A percentile compares a stretch with the other conserved stretches of the same genome.
Conservation (phyloP, 805 yeast genomes). For the Sporopachydermia quercuum region DNA sequence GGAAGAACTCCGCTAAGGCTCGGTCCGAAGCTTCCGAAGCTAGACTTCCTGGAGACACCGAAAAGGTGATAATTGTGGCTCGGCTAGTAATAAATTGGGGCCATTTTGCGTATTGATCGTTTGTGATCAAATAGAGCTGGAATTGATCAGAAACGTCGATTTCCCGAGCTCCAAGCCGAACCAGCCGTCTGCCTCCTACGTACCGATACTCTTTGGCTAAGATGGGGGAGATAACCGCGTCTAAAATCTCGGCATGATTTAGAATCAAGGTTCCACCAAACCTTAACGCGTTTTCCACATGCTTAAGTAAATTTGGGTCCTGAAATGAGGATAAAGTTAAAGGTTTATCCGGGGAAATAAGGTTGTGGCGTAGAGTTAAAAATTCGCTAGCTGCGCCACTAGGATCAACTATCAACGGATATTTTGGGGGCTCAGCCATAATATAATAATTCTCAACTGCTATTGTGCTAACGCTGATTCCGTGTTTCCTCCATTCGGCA, state of each 20-base stretch:
- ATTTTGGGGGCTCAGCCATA: slow-evolving; percentile 23
- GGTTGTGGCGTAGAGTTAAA: slow-evolving; percentile 19
- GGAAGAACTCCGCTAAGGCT: slow-evolving; percentile 38
- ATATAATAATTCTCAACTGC: slow-evolving; percentile 51
- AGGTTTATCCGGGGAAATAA: slow-evolving; percentile 18
- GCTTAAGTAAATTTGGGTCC: slow-evolving; percentile 39
- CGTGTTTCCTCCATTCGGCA: slow-evolving; percentile 35
- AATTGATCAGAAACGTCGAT: slow-evolving; percentile 58
- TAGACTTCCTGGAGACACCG: slow-evolving; percentile 53
- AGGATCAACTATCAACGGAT: slow-evolving; percentile 66
- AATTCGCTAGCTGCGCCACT: slow-evolving; percentile 29
- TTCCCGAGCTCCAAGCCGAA: slow-evolving; percentile 44
- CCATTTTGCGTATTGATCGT: slow-evolving; percentile 32
- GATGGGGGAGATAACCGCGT: slow-evolving; percentile 56
- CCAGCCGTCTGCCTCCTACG: slow-evolving; percentile 55
- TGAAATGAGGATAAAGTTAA: slow-evolving; percentile 6
- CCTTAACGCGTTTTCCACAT: slow-evolving; percentile 63
- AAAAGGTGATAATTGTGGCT: slow-evolving; percentile 51
- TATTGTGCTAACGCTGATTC: slow-evolving; percentile 43
- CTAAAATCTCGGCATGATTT: slow-evolving; percentile 67
- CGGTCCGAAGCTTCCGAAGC: slow-evolving; percentile 47
- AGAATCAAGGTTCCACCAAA: slow-evolving; percentile 70
- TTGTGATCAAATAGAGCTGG: slow-evolving; percentile 43
- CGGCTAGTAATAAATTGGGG: slow-evolving; percentile 47
- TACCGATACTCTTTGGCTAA: slow-evolving; percentile 43